Evolutionary conservation across 2,329 filamentous ascomycete genomes (phyloP).

Genomic region (Colletotrichum acutatum): DNA sequence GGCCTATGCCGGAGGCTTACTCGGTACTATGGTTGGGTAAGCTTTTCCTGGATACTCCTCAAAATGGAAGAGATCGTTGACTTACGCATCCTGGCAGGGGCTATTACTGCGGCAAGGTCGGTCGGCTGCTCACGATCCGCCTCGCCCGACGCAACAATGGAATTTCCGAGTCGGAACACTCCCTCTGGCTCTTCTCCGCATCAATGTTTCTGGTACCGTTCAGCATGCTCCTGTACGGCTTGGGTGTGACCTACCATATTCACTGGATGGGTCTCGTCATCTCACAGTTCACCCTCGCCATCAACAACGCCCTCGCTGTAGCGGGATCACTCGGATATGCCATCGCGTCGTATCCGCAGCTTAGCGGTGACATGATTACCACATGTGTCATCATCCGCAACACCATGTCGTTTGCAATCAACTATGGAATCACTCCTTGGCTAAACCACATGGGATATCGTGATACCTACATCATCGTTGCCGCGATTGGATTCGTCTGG

Average conservation of each 20-base stretch:
- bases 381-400: constrained; percentile 49
- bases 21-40: constrained; percentile 55
- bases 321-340: constrained; percentile 43
- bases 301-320: constrained; percentile 42
- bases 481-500: constrained; percentile 48
- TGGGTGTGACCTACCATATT: constrained; percentile 43
- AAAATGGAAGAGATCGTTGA: not conserved
- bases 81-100: constrained; percentile 13
- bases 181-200: constrained; percentile 46
- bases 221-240: constrained; percentile 55
- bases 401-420: constrained; percentile 46
- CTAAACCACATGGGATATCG: constrained; percentile 48
- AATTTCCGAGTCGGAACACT: constrained; percentile 53
- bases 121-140: constrained; percentile 51
- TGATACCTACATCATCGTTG: constrained; percentile 50
- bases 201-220: constrained; percentile 50
- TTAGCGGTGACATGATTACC: constrained; percentile 43
- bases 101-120: constrained; percentile 47
- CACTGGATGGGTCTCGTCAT: constrained; percentile 46
- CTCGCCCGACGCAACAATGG: constrained; percentile 53
- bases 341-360: constrained; percentile 44
- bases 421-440: constrained; percentile 48
- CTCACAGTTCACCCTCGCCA: constrained; percentile 42
- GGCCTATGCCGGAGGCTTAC: constrained; percentile 43
- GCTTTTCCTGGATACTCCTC: not conserved